Evolutionary conservation across 441 rosid species (phyloP), one percentile per base, ranked within the genome.

Genomic region (Bruguiera hainesii): DNA sequence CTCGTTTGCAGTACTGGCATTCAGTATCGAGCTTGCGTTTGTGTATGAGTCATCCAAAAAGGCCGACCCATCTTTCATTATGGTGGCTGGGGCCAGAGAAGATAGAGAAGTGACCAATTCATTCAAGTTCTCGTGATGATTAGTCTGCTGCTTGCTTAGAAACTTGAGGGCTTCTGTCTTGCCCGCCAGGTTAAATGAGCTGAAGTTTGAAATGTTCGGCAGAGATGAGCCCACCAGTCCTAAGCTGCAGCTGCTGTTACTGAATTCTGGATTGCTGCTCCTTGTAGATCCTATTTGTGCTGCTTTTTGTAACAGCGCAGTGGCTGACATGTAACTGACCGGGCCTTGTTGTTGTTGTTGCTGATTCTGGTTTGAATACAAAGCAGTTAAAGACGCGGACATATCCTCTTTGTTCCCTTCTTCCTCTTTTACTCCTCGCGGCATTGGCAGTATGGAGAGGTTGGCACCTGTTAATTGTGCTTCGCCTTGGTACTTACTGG

Each of bases 241-340:
- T 3, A 10, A 8, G 60, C 69, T 64, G 56, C 66, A 61, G 18
- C 68, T 57, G 60, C 16, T 37, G 18, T 23, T 35, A 35, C 18
- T 55, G 53, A 61, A 70, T 64, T 70, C 33, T 18, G 63, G 35
- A 53, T 71, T 71, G 71, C 37, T 79, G 79, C 86, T 80, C 60
- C 84, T 79, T 55, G 90, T 82, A 20, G 90, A 82, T 42, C 97
- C 97, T 85, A 87, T 82, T 69, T 84, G 93, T 13, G 90, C 91
- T 4, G 95, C 97, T 74, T 84, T 87, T 37, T 87, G 97, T 60
- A 91, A 65, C 46, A 91, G 83, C 23, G 91, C 86, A 11, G 93
- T 89, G 50, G 97, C 96, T 16, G 93, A 89, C 88, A 91, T 87
- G 71, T 83, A 80, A 76, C 78, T 73, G 18, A 62, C 19, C 18